These are phyloP conservation scores for Vickermania ingenoplastis DNA, from an alignment of 208 protist species.

Conservation along the genomic window DNA sequence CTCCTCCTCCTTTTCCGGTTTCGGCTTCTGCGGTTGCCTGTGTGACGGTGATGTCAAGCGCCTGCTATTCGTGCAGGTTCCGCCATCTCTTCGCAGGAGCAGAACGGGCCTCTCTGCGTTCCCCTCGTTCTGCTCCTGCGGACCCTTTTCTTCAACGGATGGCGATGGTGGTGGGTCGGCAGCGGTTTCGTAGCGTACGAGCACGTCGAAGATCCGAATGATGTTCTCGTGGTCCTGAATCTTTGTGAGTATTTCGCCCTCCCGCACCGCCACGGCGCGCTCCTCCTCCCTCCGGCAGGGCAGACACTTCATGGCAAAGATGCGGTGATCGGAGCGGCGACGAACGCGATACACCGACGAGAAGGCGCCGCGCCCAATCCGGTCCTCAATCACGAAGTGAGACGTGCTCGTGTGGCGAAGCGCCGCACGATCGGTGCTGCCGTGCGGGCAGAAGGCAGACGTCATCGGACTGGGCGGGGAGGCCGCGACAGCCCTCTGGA, in stretches of 20 bases:
- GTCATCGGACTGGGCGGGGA: no score
- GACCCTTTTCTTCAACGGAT: no score
- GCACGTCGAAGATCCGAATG: slow-evolving; percentile 42
- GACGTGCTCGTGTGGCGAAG: slow-evolving; percentile 32
- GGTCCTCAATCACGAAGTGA: slow-evolving; percentile 21
- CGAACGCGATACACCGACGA: slow-evolving; percentile 29
- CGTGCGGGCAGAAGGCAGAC: slow-evolving; percentile 23
- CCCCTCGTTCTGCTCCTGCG: no score
- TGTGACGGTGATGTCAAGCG: no score
- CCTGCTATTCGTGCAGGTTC: no score
- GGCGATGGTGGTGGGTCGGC: no score
- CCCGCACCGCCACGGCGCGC: slow-evolving; percentile 23
- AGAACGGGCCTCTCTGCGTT: no score
- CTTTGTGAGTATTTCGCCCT: slow-evolving; percentile 36
- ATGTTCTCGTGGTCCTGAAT: slow-evolving; percentile 49
- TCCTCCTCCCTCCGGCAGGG: slow-evolving; percentile 24
- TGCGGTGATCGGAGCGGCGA: slow-evolving; percentile 6
- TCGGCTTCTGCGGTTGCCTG: no score
- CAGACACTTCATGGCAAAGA: slow-evolving; percentile 39
- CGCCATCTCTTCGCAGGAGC: no score
- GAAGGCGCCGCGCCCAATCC: slow-evolving; percentile 40
- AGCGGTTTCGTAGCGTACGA: slow-evolving; percentile 36
- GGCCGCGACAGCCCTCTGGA: no score
- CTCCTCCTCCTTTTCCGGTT: no score
- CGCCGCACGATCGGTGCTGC: slow-evolving; percentile 28